phyloP scores from a whole-genome alignment of 2,329 filamentous ascomycete genomes.

The Ceratocystis alfenasii region DNA sequence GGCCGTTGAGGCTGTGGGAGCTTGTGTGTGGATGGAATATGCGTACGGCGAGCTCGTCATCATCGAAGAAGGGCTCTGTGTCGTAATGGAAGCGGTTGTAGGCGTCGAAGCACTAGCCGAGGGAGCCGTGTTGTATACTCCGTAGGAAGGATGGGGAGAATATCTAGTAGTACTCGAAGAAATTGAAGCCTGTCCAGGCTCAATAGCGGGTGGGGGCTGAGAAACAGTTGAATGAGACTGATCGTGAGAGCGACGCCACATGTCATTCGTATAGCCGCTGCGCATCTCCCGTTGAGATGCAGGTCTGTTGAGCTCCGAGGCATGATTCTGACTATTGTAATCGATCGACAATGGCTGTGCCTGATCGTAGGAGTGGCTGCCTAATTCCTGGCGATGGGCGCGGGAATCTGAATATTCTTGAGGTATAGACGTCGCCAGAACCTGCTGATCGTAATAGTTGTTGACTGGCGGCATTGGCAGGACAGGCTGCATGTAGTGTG shows the following conservation, averaged over 20 bases:
- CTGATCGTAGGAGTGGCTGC: conserved; percentile 77
- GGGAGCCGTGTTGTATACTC: conserved; percentile 29
- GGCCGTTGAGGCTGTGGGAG: conserved; percentile 57
- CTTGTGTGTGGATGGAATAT: conserved; percentile 59
- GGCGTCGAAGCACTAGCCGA: conserved; percentile 38
- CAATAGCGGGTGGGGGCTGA: conserved; percentile 33
- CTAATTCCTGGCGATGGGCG: conserved; percentile 62
- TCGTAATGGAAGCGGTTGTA: conserved; percentile 23
- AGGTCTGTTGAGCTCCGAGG: conserved; percentile 80
- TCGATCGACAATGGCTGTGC: conserved; percentile 68
- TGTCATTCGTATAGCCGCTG: conserved; percentile 63
- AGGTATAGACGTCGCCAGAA: conserved; percentile 54
- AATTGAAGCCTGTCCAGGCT: conserved; percentile 21
- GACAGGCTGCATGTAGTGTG: conserved; percentile 58
- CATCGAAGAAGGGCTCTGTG: conserved; percentile 54
- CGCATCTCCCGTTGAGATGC: conserved; percentile 70
- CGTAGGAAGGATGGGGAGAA: conserved; percentile 42
- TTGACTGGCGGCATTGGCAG: conserved; percentile 54
- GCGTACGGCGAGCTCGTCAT: conserved; percentile 55
- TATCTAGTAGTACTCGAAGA: conserved; percentile 36
- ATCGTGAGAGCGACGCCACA: conserved; percentile 77
- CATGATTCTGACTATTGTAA: conserved; percentile 75
- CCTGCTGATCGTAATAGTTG: conserved; percentile 11
- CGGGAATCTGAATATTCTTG: conserved; percentile 53
- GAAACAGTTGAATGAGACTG: conserved; percentile 44